Conservation (phyloP, 2,329 filamentous ascomycete genomes). For the Alternaria solani region DNA sequence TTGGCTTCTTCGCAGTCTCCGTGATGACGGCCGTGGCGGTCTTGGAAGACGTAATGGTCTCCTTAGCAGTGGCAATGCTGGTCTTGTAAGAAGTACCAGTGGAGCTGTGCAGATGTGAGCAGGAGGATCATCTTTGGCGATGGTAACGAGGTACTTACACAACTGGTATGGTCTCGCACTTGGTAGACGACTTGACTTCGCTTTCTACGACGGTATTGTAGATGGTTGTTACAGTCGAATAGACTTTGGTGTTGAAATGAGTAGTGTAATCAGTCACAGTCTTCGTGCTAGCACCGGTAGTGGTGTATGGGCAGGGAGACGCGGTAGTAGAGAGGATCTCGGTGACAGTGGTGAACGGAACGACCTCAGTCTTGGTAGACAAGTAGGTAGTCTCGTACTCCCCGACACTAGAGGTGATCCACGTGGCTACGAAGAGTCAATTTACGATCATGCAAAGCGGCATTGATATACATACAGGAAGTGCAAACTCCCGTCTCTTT, state of each 20-base stretch:
- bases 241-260: conserved; percentile 18
- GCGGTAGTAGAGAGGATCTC: conserved; percentile 18
- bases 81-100: conserved; percentile 28
- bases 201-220: conserved; percentile 24
- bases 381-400: conserved; percentile 19
- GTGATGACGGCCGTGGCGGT: conserved; percentile 21
- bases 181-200: conserved; percentile 20
- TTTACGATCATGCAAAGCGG: neutral
- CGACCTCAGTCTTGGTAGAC: conserved; percentile 28
- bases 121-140: neutral
- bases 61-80: conserved; percentile 19
- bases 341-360: conserved; percentile 25
- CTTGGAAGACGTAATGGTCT: conserved; percentile 21
- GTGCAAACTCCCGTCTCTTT: conserved; percentile 26
- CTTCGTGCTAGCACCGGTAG: conserved; percentile 21
- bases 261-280: conserved; percentile 12
- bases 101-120: conserved; percentile 18
- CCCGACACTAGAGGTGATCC: conserved; percentile 20
- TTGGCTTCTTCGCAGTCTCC: conserved; percentile 27
- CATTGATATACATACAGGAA: conserved; percentile 14
- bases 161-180: conserved; percentile 19
- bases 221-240: conserved; percentile 25
- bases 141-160: conserved; percentile 21
- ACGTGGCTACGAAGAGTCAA: conserved; percentile 20
- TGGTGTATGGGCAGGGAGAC: conserved; percentile 19